Evolutionary conservation across 2,329 filamentous ascomycete genomes (phyloP), one percentile per base, ranked within the genome.

Genomic region (Sordariomycetes sp.): DNA sequence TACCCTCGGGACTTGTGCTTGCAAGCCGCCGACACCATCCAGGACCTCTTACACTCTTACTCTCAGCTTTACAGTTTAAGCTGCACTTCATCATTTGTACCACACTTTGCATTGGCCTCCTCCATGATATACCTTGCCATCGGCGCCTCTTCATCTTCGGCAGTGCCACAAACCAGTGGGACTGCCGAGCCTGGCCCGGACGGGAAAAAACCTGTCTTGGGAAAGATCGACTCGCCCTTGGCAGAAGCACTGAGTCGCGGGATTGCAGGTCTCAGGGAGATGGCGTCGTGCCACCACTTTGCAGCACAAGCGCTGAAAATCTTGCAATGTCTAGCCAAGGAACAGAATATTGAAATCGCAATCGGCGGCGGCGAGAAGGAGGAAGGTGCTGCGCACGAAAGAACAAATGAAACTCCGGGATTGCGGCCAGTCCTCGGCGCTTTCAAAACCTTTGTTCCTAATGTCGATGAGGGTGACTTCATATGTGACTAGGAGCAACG

Each of bases 1-100:
- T 75, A 76, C 3, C 86, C 87, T 8, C 79, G 80, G 46, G 83
- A 88, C 61, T 80, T 88, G 18, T 89, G 86, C 68, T 77, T 77
- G 2, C 79, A 83, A 62, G 81, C 81, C 1, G 80, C 81, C 34
- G 79, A 83, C 60, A 80, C 80, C 32, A 83, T 84, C 20, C 79
- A 82, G 61, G 75, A 77, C 1, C 73, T 84, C 2, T 65, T 81
- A 2, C 74, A 73, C 10, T 83, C 80, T 2, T 83, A 84, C 62
- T 79, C 80, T 3, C 79, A 80, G 57, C 71, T 83, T 0, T 84
- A 83, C 62, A 83, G 80, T 0, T 67, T 84, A 16, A 73, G 76
- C 20, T 71, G 79, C 18, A 84, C 81, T 12, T 81, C 81, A 1
- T 82, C 80, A 0, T 84, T 84, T 62, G 80, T 84, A 1, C 81